These are phyloP conservation scores for Diaporthe caulivora DNA, from an alignment of 2,329 filamentous ascomycete species.

Conservation along the genomic window DNA sequence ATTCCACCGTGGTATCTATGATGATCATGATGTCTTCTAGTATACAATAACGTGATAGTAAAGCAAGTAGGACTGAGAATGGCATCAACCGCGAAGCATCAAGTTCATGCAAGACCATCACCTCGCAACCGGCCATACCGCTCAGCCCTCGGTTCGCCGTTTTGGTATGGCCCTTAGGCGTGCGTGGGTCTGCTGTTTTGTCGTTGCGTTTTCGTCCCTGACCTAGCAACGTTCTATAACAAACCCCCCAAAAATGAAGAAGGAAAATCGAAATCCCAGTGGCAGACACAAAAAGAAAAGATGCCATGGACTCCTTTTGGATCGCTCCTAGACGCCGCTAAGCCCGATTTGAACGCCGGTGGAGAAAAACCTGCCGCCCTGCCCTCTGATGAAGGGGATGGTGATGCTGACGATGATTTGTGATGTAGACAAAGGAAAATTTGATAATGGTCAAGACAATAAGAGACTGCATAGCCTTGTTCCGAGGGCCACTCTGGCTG, in stretches of 20 bases:
- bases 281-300: constrained; percentile 23
- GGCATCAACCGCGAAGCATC: constrained; percentile 28
- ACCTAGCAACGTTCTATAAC: constrained; percentile 17
- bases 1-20: constrained; percentile 35
- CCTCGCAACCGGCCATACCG: not conserved
- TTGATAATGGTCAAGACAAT: not conserved
- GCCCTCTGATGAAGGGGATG: not conserved
- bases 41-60: constrained; percentile 32
- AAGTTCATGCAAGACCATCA: constrained; percentile 7
- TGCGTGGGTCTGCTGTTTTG: constrained; percentile 10
- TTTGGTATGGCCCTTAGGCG: not conserved
- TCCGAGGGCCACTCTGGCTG: constrained; percentile 19
- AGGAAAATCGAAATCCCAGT: constrained; percentile 33
- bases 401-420: constrained; percentile 11
- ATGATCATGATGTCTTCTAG: constrained; percentile 31
- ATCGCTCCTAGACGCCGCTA: constrained; percentile 21
- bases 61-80: constrained; percentile 12
- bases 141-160: not conserved
- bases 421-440: constrained; percentile 28
- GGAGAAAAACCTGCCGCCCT: constrained; percentile 1
- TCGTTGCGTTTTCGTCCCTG: constrained; percentile 21
- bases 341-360: constrained; percentile 22
- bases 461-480: constrained; percentile 4
- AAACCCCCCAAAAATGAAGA: constrained; percentile 22
- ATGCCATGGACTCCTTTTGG: constrained; percentile 22